Base-by-base conservation (phyloP, 345 rosid species). In the Pistacia integerrima region DNA sequence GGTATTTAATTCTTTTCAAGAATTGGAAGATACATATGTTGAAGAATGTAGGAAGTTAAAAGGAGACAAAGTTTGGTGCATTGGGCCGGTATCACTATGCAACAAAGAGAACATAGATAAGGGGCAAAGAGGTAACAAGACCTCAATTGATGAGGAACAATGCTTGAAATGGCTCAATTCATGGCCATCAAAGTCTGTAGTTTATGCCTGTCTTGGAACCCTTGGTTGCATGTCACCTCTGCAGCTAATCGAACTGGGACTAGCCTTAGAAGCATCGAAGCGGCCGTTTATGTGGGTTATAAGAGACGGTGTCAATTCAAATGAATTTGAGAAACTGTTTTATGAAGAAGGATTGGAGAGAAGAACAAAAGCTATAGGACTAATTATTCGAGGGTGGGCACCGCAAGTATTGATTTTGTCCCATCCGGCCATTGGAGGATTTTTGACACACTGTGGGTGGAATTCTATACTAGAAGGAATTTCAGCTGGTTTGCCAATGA, bases 81-180 rank as follows among this genome's bases (percentile, higher is more conserved):
- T 75, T 16, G 78, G 78, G 8, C 78, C 78, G 1, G 73, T 75
- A 17, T 75, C 72, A 1, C 60, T 56, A 22, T 66, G 51, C 58
- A 66, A 75, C 72, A 55, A 67, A 17, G 64, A 66, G 17, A 28
- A 14, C 25, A 13, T 66, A 2, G 78, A 75, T 18, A 66, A 57
- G 72, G 25, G 28, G 22, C 38, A 64, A 17, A 56, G 78, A 44
- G 55, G 72, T 18, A 64, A 41, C 41, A 41, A 48, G 12, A 11
- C 67, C 6, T 41, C 46, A 18, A 8, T 28, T 7, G 41, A 46
- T 25, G 76, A 46, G 44, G 14, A 14, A 4, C 54, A 59, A 25
- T 41, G 10, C 70, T 62, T 48, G 58, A 73, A 73, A 17, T 73
- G 76, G 76, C 76, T 73, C 8, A 67, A 73, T 62, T 60, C 76